Base-by-base conservation (phyloP, 495 filamentous ascomycete species). In the Daldinia vernicosa region DNA sequence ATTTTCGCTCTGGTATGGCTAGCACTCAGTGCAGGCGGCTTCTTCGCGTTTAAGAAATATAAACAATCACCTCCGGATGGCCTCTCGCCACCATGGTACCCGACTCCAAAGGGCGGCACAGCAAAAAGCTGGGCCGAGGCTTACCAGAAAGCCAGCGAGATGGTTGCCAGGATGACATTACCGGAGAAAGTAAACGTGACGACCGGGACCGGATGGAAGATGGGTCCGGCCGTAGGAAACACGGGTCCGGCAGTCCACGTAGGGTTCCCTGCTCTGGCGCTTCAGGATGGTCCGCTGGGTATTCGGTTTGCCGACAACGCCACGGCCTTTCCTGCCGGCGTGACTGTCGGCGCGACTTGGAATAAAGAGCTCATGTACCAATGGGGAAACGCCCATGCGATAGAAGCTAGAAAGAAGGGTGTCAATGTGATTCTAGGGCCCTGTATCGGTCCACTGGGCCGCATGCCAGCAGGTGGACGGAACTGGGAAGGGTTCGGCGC, bases 111-210 rank as follows among this genome's bases (percentile, higher is more conserved):
- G 4, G 95, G 95, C 33, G 95, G 95, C n/a, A 93, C 89, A 0
- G 83, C 89, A 4, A 69, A 80, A 58, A 76, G 75, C 33, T 99
- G 95, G 95, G 85, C 86, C 19, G 88, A 89, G 43, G 92, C 90
- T 68, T 99, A 97, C 77, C 77, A 80, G 27, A 97, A 96, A 77
- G 95, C 95, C 0, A 87, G 89, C 47, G 84, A 83, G 63, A 77
- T 99, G 81, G 95, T 98, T 0, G 76, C 81, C 58, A 84, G 86
- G 76, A 97, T 99, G 95, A 93, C 88, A 9, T 79, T 99, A 39
- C 82, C 90, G 28, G 95, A 97, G 76, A 99, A 98, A 78, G 92
- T 99, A 60, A 98, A 98, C 78, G 84, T 98, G 70, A 98, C 95
- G 0, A 97, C 94, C 0, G 95, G 95, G 0, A 94, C 89, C 0